These are phyloP conservation scores for Pythium dissimile DNA, from an alignment of 352 stramenopile species.

Conservation along the genomic window DNA sequence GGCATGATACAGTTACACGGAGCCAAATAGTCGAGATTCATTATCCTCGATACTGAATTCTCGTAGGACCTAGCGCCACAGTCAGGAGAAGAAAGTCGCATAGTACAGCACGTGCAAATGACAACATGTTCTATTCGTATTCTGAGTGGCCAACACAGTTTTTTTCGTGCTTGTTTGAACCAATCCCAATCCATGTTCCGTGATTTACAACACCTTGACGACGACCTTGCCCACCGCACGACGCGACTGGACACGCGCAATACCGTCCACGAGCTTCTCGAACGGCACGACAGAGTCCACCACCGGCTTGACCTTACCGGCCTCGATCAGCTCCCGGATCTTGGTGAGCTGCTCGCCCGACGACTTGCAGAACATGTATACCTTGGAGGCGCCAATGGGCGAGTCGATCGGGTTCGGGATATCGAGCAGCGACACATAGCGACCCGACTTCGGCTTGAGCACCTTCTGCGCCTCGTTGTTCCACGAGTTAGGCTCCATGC, in stretches of 20 bases:
- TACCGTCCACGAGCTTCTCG: conserved; percentile 40
- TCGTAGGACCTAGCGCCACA: no score
- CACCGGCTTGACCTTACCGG: conserved; percentile 31
- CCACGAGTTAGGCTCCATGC: conserved; percentile 30
- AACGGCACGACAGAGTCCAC: conserved; percentile 49
- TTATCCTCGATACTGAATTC: no score
- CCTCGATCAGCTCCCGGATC: conserved; percentile 39
- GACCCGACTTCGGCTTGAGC: conserved; percentile 30
- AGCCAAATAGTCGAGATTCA: no score
- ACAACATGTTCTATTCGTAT: no score
- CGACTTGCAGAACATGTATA: conserved; percentile 20
- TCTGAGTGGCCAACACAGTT: no score
- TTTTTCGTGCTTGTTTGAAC: no score
- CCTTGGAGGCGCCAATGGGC: conserved; percentile 11
- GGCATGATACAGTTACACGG: no score
- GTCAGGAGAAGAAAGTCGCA: no score
- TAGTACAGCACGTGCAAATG: no score
- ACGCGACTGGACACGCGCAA: conserved; percentile 37
- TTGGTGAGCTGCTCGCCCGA: conserved; percentile 28
- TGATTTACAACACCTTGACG: conserved; percentile 15
- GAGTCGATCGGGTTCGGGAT: conserved; percentile 34
- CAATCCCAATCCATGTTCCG: no score
- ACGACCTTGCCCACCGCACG: conserved; percentile 36
- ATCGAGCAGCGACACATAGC: conserved; percentile 33
- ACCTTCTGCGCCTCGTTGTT: conserved; percentile 33